phyloP scores from a whole-genome alignment of 345 rosid species.

The Citrus australasica region DNA sequence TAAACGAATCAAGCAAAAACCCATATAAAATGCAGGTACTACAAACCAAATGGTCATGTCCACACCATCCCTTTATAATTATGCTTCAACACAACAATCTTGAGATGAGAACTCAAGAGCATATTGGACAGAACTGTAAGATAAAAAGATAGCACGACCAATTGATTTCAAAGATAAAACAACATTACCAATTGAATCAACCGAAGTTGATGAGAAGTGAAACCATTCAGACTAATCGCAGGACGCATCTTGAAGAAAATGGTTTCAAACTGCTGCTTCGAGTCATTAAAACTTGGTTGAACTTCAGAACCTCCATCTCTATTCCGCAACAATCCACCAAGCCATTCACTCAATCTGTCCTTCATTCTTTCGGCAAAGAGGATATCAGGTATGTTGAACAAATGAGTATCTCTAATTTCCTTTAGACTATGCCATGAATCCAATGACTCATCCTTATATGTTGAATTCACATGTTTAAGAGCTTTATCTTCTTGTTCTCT shows the following conservation, averaged over 20 bases:
- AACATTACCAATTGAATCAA: conserved; percentile 61
- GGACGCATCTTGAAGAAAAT: conserved; percentile 72
- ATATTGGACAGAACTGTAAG: neutral
- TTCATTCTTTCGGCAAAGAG: conserved; percentile 87
- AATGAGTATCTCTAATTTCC: conserved; percentile 34
- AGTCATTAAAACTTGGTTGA: conserved; percentile 16
- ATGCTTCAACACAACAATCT: neutral
- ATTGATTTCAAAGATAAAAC: conserved; percentile 2
- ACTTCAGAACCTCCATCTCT: conserved; percentile 27
- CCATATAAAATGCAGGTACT: neutral
- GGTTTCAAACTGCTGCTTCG: conserved; percentile 44
- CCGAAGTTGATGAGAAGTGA: conserved; percentile 77
- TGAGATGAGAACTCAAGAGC: neutral
- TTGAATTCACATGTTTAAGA: conserved; percentile 30
- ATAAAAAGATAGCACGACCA: neutral
- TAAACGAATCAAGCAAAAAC: neutral
- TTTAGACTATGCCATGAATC: conserved; percentile 15
- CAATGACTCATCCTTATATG: conserved; percentile 23
- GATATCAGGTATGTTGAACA: conserved; percentile 51
- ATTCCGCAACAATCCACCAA: conserved; percentile 39
- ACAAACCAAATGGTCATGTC: neutral
- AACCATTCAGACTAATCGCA: conserved; percentile 59
- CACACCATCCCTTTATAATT: neutral
- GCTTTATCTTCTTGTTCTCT: conserved; percentile 71
- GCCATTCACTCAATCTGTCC: conserved; percentile 61